Evolutionary conservation across 768 basidiomycete genomes (phyloP).

Genomic region (Xanthoconium stramineum): DNA sequence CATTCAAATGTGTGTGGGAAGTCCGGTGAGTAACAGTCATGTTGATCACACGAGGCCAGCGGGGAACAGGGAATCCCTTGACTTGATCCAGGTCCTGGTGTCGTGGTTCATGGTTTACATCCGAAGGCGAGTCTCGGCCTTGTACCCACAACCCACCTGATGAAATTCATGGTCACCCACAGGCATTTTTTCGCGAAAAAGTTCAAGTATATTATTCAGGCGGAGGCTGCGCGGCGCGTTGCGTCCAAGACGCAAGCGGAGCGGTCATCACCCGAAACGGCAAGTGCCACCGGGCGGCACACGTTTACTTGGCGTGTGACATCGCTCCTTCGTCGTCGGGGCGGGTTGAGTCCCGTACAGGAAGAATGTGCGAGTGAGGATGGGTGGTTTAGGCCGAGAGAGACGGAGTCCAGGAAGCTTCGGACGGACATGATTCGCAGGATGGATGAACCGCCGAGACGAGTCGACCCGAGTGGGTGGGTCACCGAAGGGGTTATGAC

Average conservation of each 20-base stretch:
- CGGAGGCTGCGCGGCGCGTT: slow-evolving; percentile 35
- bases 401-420: slow-evolving; percentile 36
- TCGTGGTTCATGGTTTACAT: slow-evolving; percentile 84
- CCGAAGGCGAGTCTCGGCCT: slow-evolving; percentile 59
- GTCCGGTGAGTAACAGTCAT: slow-evolving; percentile 50
- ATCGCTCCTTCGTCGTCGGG: slow-evolving; percentile 33
- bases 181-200: slow-evolving; percentile 72
- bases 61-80: background rate
- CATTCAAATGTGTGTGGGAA: slow-evolving; percentile 75
- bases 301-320: slow-evolving; percentile 29
- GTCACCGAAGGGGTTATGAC: slow-evolving; percentile 46
- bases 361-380: slow-evolving; percentile 22
- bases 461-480: slow-evolving; percentile 72
- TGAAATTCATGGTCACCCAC: background rate
- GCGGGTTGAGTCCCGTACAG: slow-evolving; percentile 24
- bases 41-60: no score
- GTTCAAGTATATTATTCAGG: slow-evolving; percentile 56
- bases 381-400: slow-evolving; percentile 8
- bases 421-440: slow-evolving; percentile 76
- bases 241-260: slow-evolving; percentile 18
- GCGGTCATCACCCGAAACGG: slow-evolving; percentile 22
- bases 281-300: slow-evolving; percentile 11
- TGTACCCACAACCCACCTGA: no score
- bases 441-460: slow-evolving; percentile 64
- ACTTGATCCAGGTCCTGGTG: slow-evolving; percentile 71